These are phyloP conservation scores for Tuber indicum DNA, from an alignment of 495 filamentous ascomycete genomes.

Conservation along the genomic window DNA sequence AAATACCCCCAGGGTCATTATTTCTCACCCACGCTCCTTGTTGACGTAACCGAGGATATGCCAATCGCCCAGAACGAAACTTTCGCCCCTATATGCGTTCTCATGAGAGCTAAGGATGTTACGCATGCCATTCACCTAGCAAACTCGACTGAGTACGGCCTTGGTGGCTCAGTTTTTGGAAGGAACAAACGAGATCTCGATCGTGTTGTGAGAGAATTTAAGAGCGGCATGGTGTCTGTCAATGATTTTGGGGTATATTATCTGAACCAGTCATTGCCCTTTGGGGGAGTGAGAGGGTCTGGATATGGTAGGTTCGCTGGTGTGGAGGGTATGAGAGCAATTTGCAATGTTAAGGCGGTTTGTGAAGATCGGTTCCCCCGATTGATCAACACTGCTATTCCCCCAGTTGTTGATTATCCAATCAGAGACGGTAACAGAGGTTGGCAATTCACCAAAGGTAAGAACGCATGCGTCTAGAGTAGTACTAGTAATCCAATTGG, in stretches of 20 bases:
- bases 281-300: slow-evolving; percentile 77
- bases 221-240: slow-evolving; percentile 81
- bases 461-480: background rate
- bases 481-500: background rate
- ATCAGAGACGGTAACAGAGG: slow-evolving; percentile 52
- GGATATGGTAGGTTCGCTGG: slow-evolving; percentile 93
- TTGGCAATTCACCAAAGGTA: slow-evolving; percentile 53
- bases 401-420: slow-evolving; percentile 71
- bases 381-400: slow-evolving; percentile 66
- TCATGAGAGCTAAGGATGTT: slow-evolving; percentile 64
- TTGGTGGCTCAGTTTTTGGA: slow-evolving; percentile 81
- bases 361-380: slow-evolving; percentile 65
- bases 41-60: slow-evolving; percentile 72
- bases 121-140: slow-evolving; percentile 61
- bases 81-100: slow-evolving; percentile 81
- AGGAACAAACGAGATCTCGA: slow-evolving; percentile 49
- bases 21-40: slow-evolving; percentile 82
- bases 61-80: slow-evolving; percentile 83
- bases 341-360: slow-evolving; percentile 82
- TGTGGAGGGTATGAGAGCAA: slow-evolving; percentile 71
- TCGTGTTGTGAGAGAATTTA: slow-evolving; percentile 59
- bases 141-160: slow-evolving; percentile 69
- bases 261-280: slow-evolving; percentile 75
- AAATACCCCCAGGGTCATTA: slow-evolving; percentile 72
- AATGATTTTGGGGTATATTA: slow-evolving; percentile 95